These are phyloP conservation scores for Articulospora tetracladia DNA, from an alignment of 495 filamentous ascomycete genomes.

Conservation along the genomic window DNA sequence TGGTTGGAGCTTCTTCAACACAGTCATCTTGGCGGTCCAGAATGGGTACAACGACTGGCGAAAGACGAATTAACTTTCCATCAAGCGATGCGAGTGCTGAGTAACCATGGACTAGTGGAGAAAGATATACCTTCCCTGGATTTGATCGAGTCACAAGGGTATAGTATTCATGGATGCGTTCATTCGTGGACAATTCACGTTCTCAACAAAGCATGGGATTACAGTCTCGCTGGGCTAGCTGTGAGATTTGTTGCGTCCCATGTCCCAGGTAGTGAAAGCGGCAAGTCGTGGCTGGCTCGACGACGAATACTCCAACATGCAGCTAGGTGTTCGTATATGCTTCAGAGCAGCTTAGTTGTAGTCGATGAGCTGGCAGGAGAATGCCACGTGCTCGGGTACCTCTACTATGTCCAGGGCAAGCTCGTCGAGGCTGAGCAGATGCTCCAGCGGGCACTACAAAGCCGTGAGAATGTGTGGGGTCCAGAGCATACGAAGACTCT, in stretches of 20 bases:
- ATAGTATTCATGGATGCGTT: slow-evolving; percentile 37
- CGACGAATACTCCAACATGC: slow-evolving; percentile 38
- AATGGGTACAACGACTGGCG: slow-evolving; percentile 19
- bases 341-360: slow-evolving; percentile 8
- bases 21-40: slow-evolving; percentile 6
- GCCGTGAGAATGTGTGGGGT: slow-evolving; percentile 34
- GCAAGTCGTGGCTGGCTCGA: slow-evolving; percentile 29
- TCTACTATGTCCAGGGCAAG: slow-evolving; percentile 32
- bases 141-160: slow-evolving; percentile 27
- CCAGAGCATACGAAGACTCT: slow-evolving; percentile 36
- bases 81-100: slow-evolving; percentile 18
- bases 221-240: slow-evolving; percentile 24
- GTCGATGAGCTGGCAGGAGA: slow-evolving; percentile 10
- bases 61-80: slow-evolving; percentile 25
- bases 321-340: slow-evolving; percentile 25
- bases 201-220: slow-evolving; percentile 29
- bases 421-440: slow-evolving; percentile 31
- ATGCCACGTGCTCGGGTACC: slow-evolving; percentile 20
- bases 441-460: slow-evolving; percentile 32
- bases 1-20: slow-evolving; percentile 41
- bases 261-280: slow-evolving; percentile 18
- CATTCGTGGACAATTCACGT: slow-evolving; percentile 36
- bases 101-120: slow-evolving; percentile 30
- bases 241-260: slow-evolving; percentile 24
- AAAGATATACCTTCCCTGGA: slow-evolving; percentile 18